Evolutionary conservation across 1,284 basidiomycete genomes (phyloP).

Genomic region (Rhodotorula sp.): DNA sequence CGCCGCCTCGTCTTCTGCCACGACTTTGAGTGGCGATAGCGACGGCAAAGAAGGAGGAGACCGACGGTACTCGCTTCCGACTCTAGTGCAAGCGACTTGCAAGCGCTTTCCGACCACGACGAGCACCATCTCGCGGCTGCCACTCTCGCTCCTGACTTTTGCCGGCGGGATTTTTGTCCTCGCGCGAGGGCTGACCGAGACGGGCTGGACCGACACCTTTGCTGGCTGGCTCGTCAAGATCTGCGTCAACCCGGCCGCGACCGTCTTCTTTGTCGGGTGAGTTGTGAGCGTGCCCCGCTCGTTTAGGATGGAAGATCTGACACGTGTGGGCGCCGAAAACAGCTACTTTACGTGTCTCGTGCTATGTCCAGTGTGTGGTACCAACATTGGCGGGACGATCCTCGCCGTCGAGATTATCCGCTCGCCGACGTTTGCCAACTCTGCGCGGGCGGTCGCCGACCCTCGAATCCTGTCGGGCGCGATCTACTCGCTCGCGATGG

Average conservation of each 20-base stretch:
- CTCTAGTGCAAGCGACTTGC: conserved; percentile 36
- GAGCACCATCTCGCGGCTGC: conserved; percentile 67
- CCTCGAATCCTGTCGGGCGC: conserved; percentile 48
- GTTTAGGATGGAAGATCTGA: no score
- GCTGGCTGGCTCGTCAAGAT: conserved; percentile 62
- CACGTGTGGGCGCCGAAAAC: neutral
- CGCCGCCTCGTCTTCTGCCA: neutral
- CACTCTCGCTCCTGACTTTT: conserved; percentile 81
- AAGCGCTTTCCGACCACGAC: conserved; percentile 70
- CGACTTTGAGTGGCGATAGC: neutral
- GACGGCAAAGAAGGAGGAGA: neutral
- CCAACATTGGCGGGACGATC: conserved; percentile 91
- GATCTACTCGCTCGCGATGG: conserved; percentile 66
- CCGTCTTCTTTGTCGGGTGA: conserved; percentile 52
- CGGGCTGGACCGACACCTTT: conserved; percentile 91
- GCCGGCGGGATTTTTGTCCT: conserved; percentile 95
- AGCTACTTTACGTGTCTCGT: conserved; percentile 34
- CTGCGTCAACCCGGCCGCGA: conserved; percentile 56
- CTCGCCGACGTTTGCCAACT: conserved; percentile 34
- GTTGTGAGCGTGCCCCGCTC: neutral
- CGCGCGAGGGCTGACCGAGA: conserved; percentile 74
- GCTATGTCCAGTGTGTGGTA: conserved; percentile 64
- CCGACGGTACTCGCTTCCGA: conserved; percentile 25
- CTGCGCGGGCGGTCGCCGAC: conserved; percentile 45
- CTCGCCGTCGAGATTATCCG: conserved; percentile 67